These are phyloP conservation scores for Ochromonas danica DNA, from an alignment of 108 stramenopile genomes.

Conservation along the genomic window DNA sequence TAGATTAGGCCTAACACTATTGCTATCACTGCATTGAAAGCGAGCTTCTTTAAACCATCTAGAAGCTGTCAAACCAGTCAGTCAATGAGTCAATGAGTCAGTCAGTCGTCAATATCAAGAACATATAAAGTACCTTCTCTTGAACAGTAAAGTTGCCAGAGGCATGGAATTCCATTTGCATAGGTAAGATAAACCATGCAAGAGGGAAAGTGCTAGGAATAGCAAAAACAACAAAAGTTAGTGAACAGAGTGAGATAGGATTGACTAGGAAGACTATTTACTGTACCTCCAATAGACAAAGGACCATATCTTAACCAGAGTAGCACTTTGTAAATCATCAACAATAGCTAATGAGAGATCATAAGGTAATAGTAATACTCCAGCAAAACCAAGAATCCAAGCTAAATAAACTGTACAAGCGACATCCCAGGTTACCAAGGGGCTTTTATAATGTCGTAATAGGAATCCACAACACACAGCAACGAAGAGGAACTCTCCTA, in stretches of 20 bases:
- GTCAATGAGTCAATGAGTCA: too few relatives aligned
- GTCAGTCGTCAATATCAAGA: too few relatives aligned
- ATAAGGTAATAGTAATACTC: constrained; percentile 54
- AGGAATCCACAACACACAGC: background rate
- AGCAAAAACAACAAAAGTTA: too few relatives aligned
- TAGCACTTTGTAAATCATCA: background rate
- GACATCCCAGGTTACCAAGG: constrained; percentile 9
- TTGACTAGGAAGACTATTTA: too few relatives aligned
- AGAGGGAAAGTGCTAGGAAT: constrained; percentile 76
- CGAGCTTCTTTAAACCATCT: background rate
- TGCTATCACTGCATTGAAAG: background rate
- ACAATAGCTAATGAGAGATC: constrained; percentile 46
- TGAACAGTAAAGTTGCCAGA: constrained; percentile 65
- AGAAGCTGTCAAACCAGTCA: background rate
- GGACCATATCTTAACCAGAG: constrained; percentile 5
- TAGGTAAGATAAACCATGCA: constrained; percentile 69
- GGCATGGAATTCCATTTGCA: constrained; percentile 58
- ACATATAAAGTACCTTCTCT: constrained; percentile 29
- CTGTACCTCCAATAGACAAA: constrained; percentile 31
- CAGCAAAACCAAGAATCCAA: constrained; percentile 48
- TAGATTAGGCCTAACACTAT: background rate
- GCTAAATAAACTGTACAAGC: background rate
- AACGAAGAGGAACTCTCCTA: constrained; percentile 8
- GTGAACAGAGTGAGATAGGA: too few relatives aligned
- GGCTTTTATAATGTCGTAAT: constrained; percentile 11